phyloP scores from a whole-genome alignment of 495 filamentous ascomycete genomes.

The Tetracladium marchalianum region DNA sequence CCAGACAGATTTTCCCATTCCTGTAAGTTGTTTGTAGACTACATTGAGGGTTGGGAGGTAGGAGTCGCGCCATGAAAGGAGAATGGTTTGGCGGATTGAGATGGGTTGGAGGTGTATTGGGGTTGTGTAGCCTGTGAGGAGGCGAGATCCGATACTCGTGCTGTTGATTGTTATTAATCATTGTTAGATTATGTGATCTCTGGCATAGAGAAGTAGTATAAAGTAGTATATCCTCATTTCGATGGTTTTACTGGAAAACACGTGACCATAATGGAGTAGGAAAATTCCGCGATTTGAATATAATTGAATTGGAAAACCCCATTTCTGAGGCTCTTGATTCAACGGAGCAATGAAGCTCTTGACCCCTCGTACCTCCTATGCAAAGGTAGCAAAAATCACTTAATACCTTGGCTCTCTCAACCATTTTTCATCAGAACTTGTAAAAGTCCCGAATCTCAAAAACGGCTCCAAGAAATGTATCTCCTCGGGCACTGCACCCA shows the following conservation, averaged over 20 bases:
- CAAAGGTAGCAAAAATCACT: too few species aligned
- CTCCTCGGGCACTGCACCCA: neutral
- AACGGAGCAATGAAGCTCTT: too few species aligned
- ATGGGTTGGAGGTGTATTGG: conserved; percentile 54
- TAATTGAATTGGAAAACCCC: too few species aligned
- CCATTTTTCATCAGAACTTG: too few species aligned
- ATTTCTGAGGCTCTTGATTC: too few species aligned
- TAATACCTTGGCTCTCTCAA: too few species aligned
- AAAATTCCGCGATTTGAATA: too few species aligned
- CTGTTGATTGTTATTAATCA: conserved; percentile 26
- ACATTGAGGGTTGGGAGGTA: conserved; percentile 46
- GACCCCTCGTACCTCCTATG: too few species aligned
- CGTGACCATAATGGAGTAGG: too few species aligned
- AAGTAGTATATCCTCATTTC: neutral
- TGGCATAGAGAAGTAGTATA: neutral
- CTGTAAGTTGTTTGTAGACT: conserved; percentile 44
- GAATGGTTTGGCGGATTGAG: conserved; percentile 46
- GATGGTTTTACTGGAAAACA: neutral
- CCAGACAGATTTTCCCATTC: conserved; percentile 49
- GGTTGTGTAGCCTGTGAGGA: conserved; percentile 54
- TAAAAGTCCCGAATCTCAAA: too few species aligned
- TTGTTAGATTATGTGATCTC: conserved; percentile 1
- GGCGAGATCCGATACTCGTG: conserved; percentile 55
- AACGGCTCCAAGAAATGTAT: neutral
- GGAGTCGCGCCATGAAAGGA: conserved; percentile 48